Evolutionary conservation across 148 eudicot genomes (phyloP), one percentile per base, ranked within the genome.

Genomic region (Linanthus parryae): DNA sequence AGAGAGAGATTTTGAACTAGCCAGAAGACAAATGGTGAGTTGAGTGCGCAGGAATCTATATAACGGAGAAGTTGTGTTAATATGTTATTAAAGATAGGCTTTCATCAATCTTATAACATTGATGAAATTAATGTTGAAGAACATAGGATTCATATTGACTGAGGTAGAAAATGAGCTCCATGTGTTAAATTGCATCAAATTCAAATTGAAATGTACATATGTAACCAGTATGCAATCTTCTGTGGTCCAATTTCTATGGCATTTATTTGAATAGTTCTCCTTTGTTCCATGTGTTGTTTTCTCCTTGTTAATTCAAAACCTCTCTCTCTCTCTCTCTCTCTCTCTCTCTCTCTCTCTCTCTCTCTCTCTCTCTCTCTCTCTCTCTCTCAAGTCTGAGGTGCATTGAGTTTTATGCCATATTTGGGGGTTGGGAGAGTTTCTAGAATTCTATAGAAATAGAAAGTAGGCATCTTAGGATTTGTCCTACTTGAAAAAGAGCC

Each of bases 241-340:
- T 50, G 25, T 30, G 49, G 50, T 31, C 27, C 65, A 52, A 42
- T 40, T 35, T 52, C 27, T 44, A 24, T 43, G 21, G 58, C 29
- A 54, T 39, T n/a, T 24, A 31, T 18, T 5, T 41, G 34, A 44
- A 16, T 23, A 45, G 37, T 37, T 11, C 61, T 38, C 28, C 22
- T 54, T 38, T 31, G 60, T 55, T 38, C 55, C 67, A 54, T 63
- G 30, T 27, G 44, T 63, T 55, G 61, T 55, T 55, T 63, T 63
- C 67, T 22, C 52, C 48, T 20, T 21, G 47, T 46, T 63, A 24
- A 63, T 18, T 56, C 46, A 14, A 9, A 19, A 8, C 35, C 44
- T 30, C 26, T 56, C 38, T 43, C 36, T 27, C 13, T 8, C 37
- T 27, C 25, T 19, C 59, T 9, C 29, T 20, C 34, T 38, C 48